Conservation (phyloP, 2,329 filamentous ascomycete species). For the Paecilomyces dactylethromorphus region DNA sequence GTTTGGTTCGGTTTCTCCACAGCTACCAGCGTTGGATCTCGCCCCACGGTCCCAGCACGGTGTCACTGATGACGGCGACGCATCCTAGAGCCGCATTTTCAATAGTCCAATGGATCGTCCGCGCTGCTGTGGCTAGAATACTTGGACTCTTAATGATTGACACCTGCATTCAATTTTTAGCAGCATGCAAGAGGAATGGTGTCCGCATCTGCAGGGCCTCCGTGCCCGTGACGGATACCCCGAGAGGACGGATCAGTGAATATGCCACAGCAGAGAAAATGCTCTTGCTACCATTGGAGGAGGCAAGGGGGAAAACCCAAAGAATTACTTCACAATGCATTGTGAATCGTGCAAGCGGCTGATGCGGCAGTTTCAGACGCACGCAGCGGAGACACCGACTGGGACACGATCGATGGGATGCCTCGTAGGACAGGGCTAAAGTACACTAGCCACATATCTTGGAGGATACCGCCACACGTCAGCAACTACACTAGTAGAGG, state of each 20-base stretch:
- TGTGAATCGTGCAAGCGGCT: neutral
- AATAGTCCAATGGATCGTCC: neutral
- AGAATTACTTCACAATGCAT: neutral
- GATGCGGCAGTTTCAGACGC: neutral
- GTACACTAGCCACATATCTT: neutral
- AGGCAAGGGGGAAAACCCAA: neutral
- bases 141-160: neutral
- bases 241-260: neutral
- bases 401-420: neutral
- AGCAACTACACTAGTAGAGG: neutral
- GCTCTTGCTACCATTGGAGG: neutral
- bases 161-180: neutral
- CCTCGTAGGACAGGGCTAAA: neutral
- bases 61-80: neutral
- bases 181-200: neutral
- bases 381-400: neutral
- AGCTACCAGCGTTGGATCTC: neutral
- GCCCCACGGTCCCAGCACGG: neutral
- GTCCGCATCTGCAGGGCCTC: neutral
- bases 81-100: neutral
- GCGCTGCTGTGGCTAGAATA: neutral
- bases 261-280: neutral
- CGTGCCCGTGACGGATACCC: neutral
- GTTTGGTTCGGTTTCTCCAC: neutral
- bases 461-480: neutral